Base-by-base conservation (phyloP, 2,329 filamentous ascomycete genomes). In the Mollisiaceae sp. region DNA sequence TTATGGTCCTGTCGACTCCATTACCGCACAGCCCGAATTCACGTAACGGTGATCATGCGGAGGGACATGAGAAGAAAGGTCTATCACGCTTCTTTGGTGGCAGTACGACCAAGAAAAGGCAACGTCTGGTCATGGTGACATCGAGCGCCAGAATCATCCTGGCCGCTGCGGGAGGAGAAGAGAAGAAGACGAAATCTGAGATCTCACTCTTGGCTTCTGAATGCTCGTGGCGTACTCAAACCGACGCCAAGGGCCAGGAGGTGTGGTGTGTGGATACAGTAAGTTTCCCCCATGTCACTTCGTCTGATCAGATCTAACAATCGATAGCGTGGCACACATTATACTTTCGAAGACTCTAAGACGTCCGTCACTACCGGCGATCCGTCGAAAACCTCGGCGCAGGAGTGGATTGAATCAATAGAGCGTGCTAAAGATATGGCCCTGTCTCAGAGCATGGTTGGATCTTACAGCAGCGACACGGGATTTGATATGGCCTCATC, bases 181-280 rank as follows among this genome's bases (percentile, higher is more conserved):
- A 98, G 76, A 99, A 99, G 81, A 94, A 95, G 77, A 86, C 93
- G 24, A 99, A 99, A 77, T 86, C 92, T 73, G 95, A 99, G 72
- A 87, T 99, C 41, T 92, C 92, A n/a, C 83, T 99, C 32, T 81
- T 97, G 22, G 84, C 85, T 1, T 82, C 90, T 1, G 93, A 92
- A 61, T 92, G 89, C 71, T 82, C 86, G 32, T 98, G 92, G 89
- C 90, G 87, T 76, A 93, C 85, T 60, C 92, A 91, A 71, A 86
- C 89, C 55, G 95, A 97, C 78, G 83, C 88, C n/a, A 97, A 97
- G 78, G 94, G 93, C 32, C 86, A 94, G 79, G 90, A 89, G 35
- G 89, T 91, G 65, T 98, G 93, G 92, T 90, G 90, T 78, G 90
- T 98, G 60, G 93, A 98, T 81, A 96, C 92, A 71, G 95, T 98